Percentiles rank a stretch among this genome's conserved stretches.
These are phyloP conservation scores for Sclerotinia borealis DNA, from an alignment of 2,329 filamentous ascomycete species.

Conservation along the genomic window DNA sequence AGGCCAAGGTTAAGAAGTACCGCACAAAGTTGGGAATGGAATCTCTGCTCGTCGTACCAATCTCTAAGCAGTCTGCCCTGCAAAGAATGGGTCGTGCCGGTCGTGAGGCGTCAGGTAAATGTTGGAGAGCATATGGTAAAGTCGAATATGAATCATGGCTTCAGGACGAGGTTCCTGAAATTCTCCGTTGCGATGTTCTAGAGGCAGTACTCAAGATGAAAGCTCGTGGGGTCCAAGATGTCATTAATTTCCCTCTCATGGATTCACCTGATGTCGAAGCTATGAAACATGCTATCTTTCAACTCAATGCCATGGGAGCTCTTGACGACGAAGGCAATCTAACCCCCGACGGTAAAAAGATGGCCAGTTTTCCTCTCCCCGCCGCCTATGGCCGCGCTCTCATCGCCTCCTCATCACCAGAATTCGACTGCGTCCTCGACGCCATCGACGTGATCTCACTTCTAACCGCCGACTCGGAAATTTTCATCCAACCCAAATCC, in stretches of 20 bases:
- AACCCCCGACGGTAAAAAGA: conserved; percentile 65
- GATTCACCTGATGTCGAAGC: conserved; percentile 72
- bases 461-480: conserved; percentile 56
- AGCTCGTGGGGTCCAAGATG: conserved; percentile 76
- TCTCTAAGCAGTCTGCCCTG: conserved; percentile 88
- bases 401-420: conserved; percentile 66
- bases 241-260: conserved; percentile 78
- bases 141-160: conserved; percentile 63
- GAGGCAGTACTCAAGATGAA: conserved; percentile 90
- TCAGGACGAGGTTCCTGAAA: conserved; percentile 77
- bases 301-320: conserved; percentile 73
- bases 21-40: conserved; percentile 79
- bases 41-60: conserved; percentile 81
- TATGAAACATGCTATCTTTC: conserved; percentile 74
- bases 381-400: conserved; percentile 77
- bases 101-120: conserved; percentile 85
- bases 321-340: conserved; percentile 67
- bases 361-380: conserved; percentile 78
- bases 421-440: conserved; percentile 69
- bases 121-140: conserved; percentile 83
- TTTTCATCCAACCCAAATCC: conserved; percentile 54
- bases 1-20: conserved; percentile 91
- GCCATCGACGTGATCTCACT: conserved; percentile 76
- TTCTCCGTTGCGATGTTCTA: conserved; percentile 81
- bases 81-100: conserved; percentile 89